Conservation (phyloP, 495 filamentous ascomycete genomes). For the Neurospora sp. region DNA sequence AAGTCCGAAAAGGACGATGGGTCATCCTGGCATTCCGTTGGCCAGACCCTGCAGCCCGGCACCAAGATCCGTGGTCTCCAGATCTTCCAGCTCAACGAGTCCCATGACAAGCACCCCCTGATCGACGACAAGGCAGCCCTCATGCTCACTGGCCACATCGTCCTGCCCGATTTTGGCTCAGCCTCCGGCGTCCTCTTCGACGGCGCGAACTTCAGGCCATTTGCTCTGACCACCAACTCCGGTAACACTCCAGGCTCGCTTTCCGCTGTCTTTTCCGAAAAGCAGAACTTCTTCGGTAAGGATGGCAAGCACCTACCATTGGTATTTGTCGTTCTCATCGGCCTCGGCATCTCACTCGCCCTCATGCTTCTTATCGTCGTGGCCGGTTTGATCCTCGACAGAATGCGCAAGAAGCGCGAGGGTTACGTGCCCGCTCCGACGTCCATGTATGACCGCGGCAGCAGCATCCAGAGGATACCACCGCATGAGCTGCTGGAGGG, state of each 20-base stretch:
- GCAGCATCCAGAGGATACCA: slow-evolving; percentile 69
- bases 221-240: slow-evolving; percentile 60
- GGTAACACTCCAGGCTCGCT: slow-evolving; percentile 60
- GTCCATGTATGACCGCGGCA: slow-evolving; percentile 58
- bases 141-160: slow-evolving; percentile 72
- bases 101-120: slow-evolving; percentile 55
- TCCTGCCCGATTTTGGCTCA: slow-evolving; percentile 61
- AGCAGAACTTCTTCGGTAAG: slow-evolving; percentile 51
- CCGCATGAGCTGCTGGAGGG: slow-evolving; percentile 67
- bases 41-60: slow-evolving; percentile 46
- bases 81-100: slow-evolving; percentile 55
- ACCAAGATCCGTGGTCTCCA: slow-evolving; percentile 71
- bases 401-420: slow-evolving; percentile 71
- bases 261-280: slow-evolving; percentile 66
- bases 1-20: slow-evolving; percentile 49
- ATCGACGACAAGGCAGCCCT: slow-evolving; percentile 57
- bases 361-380: slow-evolving; percentile 84
- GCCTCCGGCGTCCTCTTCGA: slow-evolving; percentile 85
- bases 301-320: slow-evolving; percentile 48
- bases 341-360: slow-evolving; percentile 79
- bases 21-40: slow-evolving; percentile 40
- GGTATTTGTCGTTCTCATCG: slow-evolving; percentile 84
- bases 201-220: slow-evolving; percentile 66
- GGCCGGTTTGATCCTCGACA: slow-evolving; percentile 71
- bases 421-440: slow-evolving; percentile 80